phyloP scores from a whole-genome alignment of 1,139 yeast genomes.

The Trichomonascaceae sp. region DNA sequence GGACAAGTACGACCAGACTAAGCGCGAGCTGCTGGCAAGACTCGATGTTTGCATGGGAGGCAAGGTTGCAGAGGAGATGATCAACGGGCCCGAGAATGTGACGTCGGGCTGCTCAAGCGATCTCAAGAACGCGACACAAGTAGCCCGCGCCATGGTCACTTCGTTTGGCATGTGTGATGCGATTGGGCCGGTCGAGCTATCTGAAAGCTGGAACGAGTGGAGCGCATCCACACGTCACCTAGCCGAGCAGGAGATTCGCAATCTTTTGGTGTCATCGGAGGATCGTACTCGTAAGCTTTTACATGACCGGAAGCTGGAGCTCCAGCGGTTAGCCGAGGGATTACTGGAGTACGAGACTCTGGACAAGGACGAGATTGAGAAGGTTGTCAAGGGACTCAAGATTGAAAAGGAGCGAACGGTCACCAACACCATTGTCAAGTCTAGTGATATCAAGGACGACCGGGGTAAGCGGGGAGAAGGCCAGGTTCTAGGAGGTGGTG shows the following conservation, averaged over 20 bases:
- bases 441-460: constrained; percentile 25
- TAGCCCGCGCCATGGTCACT: constrained; percentile 95
- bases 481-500: background rate
- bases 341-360: constrained; percentile 90
- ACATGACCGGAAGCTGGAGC: constrained; percentile 48
- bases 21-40: constrained; percentile 78
- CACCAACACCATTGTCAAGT: constrained; percentile 67
- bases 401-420: constrained; percentile 53
- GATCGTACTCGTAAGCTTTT: constrained; percentile 63
- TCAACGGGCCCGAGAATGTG: constrained; percentile 82
- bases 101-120: constrained; percentile 94
- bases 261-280: constrained; percentile 60
- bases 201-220: constrained; percentile 89
- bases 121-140: constrained; percentile 75
- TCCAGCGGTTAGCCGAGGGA: constrained; percentile 84
- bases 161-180: constrained; percentile 92
- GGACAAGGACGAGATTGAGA: constrained; percentile 82
- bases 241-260: constrained; percentile 88
- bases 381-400: constrained; percentile 65
- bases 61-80: constrained; percentile 87
- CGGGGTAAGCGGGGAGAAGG: constrained; percentile 15
- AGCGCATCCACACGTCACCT: constrained; percentile 73
- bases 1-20: constrained; percentile 93
- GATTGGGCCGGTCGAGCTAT: constrained; percentile 81
- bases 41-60: constrained; percentile 99